These are phyloP conservation scores for Dryadomyces quercivorus DNA, from an alignment of 2,329 filamentous ascomycete species.

Conservation along the genomic window DNA sequence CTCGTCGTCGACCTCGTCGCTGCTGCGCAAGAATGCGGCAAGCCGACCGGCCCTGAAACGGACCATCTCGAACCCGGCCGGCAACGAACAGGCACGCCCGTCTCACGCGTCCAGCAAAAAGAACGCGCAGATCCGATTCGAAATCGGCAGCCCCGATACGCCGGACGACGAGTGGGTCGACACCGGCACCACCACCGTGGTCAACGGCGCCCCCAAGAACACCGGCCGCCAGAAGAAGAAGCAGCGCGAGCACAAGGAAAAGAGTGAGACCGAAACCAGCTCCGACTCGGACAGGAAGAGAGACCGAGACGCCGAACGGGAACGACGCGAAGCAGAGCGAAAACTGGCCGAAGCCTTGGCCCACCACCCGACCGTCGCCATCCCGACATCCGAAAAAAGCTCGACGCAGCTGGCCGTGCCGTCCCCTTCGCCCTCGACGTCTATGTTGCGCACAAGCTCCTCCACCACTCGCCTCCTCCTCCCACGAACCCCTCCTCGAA, in stretches of 20 bases:
- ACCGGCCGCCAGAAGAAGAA: neutral
- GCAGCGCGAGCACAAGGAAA: neutral
- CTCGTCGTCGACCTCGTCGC: slow-evolving; percentile 28
- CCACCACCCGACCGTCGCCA: too few species aligned
- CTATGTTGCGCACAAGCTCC: slow-evolving; percentile 7
- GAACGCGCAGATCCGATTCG: slow-evolving; percentile 44
- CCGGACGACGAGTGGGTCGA: slow-evolving; percentile 54
- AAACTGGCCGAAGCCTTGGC: neutral
- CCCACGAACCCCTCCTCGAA: slow-evolving; percentile 48
- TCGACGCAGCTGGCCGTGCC: neutral
- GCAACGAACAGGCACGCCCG: slow-evolving; percentile 18
- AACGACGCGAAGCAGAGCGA: neutral
- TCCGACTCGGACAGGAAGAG: neutral
- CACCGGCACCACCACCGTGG: slow-evolving; percentile 46
- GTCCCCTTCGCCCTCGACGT: neutral
- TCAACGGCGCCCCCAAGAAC: neutral
- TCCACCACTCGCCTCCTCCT: slow-evolving; percentile 29
- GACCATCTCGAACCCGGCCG: slow-evolving; percentile 35
- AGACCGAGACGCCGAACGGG: neutral
- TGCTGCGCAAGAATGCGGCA: slow-evolving; percentile 43
- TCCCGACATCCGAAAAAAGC: neutral
- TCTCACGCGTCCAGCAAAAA: slow-evolving; percentile 8
- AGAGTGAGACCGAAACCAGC: neutral
- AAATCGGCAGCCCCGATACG: slow-evolving; percentile 38
- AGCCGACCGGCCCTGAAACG: slow-evolving; percentile 29